Base-by-base conservation (phyloP, 2,329 filamentous ascomycete genomes). In the Aspergillus versicolor region DNA sequence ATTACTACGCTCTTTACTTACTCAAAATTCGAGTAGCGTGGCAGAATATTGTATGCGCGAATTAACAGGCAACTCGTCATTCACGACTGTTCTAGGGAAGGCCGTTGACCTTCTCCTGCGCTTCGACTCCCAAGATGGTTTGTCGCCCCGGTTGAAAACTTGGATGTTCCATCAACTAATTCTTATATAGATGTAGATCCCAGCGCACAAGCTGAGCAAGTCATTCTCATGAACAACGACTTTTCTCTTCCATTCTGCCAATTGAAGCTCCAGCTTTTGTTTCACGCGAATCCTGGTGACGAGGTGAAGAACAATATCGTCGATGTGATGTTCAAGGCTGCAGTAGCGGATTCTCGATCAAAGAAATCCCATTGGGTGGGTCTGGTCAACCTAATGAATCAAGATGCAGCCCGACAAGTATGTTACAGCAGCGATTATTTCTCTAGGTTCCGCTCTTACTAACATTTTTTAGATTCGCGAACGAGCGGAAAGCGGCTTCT, bases 231-330 rank as follows among this genome's bases (percentile, higher is more conserved):
- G 60, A 72, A 73, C 11, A 70, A 75, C 57, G 70, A 76, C 54
- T 75, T 79, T 56, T 78, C 76, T 9, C 67, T 78, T 24, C 73
- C 76, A 5, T 73, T 76, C 42, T 76, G 74, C 47, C 73, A 76
- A 45, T 59, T 77, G 57, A 77, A 77, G 56, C 65, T 78, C 11
- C 73, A 75, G 52, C 61, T 74, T n/a, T 61, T 76, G 15, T 75
- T 77, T 59, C 68, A 69, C 34, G 66, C 64, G 19, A 69, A 69
- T 21, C 58, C 68, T 8, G 62, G 64, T 17, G 60, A 64, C 7
- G 63, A 68, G 6, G 65, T 69, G 17, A 69, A 63, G 50, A 69
- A 65, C 38, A 65, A 59, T 22, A 69, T 78, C 24, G 67, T 75
- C 38, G 73, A 77, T 56, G 64, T 72, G 22, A 70, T 77, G 66